Base-by-base conservation (phyloP, 495 filamentous ascomycete genomes). In the Cenococcum geophilum region DNA sequence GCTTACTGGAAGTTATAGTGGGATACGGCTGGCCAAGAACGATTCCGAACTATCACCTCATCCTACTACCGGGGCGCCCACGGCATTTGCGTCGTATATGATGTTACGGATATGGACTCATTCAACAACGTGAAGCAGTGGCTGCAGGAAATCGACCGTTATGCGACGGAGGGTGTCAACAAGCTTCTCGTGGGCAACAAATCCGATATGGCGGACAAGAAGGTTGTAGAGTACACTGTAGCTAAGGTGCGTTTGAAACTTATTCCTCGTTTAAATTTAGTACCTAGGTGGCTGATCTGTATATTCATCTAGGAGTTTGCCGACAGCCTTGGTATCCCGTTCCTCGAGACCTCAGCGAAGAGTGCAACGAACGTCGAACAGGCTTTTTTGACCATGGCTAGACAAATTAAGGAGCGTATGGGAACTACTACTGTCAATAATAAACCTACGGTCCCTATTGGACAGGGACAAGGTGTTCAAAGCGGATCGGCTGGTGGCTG, bases 111-210 rank as follows among this genome's bases (percentile, higher is more conserved):
- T 74, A 97, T 97, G 95, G 95, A 97, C 77, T 95, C 89, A 47
- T 98, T 97, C 89, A 97, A 97, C 84, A 97, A 97, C 79, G 95
- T 98, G 68, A 97, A 97, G 88, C 95, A 97, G 81, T 98, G 93
- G 93, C 87, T 98, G 60, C 95, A 97, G 74, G 95, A 98, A 79
- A 98, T 98, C 66, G 95, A 98, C 77, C 85, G 95, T 70, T 97
- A 98, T 70, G 93, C 93, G 63, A 97, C 93, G 57, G 93, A 98
- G 76, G 95, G 95, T 69, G 93, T 98, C 69, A 98, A 97, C 83
- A 97, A 97, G 79, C 84, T 98, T 54, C 85, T 98, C 58, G 93
- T 98, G 58, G 93, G 93, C 69, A 98, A 98, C 86, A 98, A 98
- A 86, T 95, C 89, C 75, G 93, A 98, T 89, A 97, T 98, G 89